Base-by-base conservation (phyloP, 768 basidiomycete species). In the Phaeolepiota aurea region DNA sequence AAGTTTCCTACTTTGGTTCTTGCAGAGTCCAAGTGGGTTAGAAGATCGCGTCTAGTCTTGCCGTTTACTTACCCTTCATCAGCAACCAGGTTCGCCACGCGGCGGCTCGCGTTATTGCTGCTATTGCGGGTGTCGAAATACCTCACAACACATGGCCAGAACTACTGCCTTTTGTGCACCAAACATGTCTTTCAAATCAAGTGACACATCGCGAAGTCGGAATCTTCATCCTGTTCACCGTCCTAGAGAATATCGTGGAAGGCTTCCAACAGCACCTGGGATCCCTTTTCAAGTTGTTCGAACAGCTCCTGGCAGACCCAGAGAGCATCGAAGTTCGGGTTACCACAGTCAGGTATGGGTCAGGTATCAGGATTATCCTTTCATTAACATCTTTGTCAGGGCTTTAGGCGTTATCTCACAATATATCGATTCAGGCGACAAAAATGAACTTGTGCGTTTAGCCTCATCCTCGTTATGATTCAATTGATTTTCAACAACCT, bases 11-110 rank as follows among this genome's bases (percentile, higher is more conserved):
- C 86, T 48, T 65, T 87, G 42, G 78, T 91, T 48, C 63, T 94
- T 22, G 63, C 68, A 5, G 93, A 97, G 57, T 66, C 77, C 48
- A 79, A 77, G 93, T 92, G 54, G 54, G 81, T 58, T 18, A 19
- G 19, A 15, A 25, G 35, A 16, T 31, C 31, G 5, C 37, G 33
- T 46, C 21, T 44, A 42, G 33, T 34, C 40, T 21, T 45, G 35
- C 41, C 18, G 18, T 14, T 20, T 38, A 48, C 43, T 47, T 42
- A 35, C 48, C 44, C 51, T 48, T 40, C 41, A 37, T 2, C 56
- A 97, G 92, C 49, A 77, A 84, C 43, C 79, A 92, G 46, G 92
- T 96, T 39, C 87, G 92, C 42, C 89, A 97, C 59, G 87, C 93
- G 7, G 78, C 85, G 35, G 87, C 94, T 16, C 88, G 96, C 35